A percentile compares a stretch with the other conserved stretches of the same genome.
phyloP scores from a whole-genome alignment of 805 yeast genomes.

The Candida odintsovae region DNA sequence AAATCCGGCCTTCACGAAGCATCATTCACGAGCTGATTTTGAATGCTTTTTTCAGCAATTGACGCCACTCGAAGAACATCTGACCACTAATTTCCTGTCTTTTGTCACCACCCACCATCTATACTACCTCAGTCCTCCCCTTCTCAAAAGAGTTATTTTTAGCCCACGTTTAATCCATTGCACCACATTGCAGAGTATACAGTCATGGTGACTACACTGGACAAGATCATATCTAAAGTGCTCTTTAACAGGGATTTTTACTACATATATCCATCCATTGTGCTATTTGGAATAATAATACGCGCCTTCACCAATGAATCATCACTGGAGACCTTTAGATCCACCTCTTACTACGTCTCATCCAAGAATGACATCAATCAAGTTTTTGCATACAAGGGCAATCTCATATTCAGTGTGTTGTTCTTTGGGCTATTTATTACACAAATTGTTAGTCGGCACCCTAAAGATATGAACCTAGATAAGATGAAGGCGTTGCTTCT shows the following conservation, averaged over 20 bases:
- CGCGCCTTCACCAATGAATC: background rate
- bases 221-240: background rate
- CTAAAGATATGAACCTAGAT: background rate
- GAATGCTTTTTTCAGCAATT: too few species aligned
- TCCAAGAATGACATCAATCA: constrained; percentile 26
- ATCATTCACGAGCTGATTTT: too few species aligned
- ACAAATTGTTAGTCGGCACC: background rate
- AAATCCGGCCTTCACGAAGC: too few species aligned
- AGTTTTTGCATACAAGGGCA: constrained; percentile 33
- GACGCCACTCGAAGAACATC: too few species aligned
- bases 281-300: constrained; percentile 2
- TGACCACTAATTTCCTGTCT: too few species aligned
- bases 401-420: constrained; percentile 21
- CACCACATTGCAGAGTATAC: background rate
- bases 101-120: too few species aligned
- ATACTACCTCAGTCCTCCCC: background rate
- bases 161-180: background rate
- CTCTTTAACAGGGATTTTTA: constrained; percentile 1
- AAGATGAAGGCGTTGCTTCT: background rate
- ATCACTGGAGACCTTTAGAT: background rate
- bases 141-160: background rate
- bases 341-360: constrained; percentile 8
- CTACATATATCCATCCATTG: constrained; percentile 5
- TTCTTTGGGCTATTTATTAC: constrained; percentile 15
- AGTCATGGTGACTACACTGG: background rate